These are phyloP conservation scores for Afroboletus lepidellus DNA, from an alignment of 1,284 basidiomycete genomes.

Conservation along the genomic window DNA sequence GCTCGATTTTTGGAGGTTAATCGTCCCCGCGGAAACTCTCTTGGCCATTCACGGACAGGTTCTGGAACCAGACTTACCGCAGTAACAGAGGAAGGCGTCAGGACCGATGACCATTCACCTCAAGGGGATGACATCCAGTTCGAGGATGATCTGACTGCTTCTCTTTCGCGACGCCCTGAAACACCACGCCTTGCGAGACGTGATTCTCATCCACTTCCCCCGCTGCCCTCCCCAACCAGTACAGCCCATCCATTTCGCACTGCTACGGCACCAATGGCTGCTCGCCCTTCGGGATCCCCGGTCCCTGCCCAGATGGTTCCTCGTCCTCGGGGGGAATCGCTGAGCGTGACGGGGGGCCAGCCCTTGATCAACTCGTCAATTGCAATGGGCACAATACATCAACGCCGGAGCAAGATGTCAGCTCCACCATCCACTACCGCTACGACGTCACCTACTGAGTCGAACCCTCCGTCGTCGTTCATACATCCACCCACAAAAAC, in stretches of 20 bases:
- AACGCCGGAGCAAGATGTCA: constrained; percentile 63
- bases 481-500: constrained; percentile 40
- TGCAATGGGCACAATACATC: constrained; percentile 63
- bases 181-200: constrained; percentile 41
- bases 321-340: constrained; percentile 46
- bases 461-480: constrained; percentile 46
- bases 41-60: constrained; percentile 52
- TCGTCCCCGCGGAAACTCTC: constrained; percentile 47
- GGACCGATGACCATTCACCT: constrained; percentile 29
- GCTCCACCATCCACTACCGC: constrained; percentile 50
- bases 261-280: constrained; percentile 32
- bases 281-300: constrained; percentile 45
- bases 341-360: constrained; percentile 29
- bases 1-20: constrained; percentile 38
- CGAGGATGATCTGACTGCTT: constrained; percentile 33
- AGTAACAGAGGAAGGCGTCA: constrained; percentile 59
- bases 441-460: constrained; percentile 57
- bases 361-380: constrained; percentile 59
- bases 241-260: constrained; percentile 31
- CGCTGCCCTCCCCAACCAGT: constrained; percentile 51
- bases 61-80: constrained; percentile 58
- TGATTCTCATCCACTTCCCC: constrained; percentile 65
- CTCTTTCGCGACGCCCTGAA: constrained; percentile 34
- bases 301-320: constrained; percentile 39
- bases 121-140: constrained; percentile 27